Percentiles rank a stretch among this genome's conserved stretches.
These are phyloP conservation scores for Ophiostoma perfectum DNA, from an alignment of 2,329 filamentous ascomycete genomes.

Conservation along the genomic window DNA sequence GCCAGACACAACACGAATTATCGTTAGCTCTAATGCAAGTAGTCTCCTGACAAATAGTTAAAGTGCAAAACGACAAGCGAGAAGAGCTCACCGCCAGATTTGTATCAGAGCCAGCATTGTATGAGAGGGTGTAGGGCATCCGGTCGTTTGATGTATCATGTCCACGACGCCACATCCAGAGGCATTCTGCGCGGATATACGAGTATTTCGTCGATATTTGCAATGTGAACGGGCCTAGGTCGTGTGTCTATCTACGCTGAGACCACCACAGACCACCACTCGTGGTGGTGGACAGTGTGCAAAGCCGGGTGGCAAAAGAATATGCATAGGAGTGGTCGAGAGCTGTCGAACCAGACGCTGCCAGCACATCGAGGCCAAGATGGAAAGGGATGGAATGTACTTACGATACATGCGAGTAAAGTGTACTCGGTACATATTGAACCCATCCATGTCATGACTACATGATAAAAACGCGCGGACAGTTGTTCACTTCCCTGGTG, in stretches of 20 bases:
- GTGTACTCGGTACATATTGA: neutral
- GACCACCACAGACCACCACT: neutral
- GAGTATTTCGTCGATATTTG: neutral
- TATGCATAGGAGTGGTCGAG: neutral
- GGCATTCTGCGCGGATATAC: neutral
- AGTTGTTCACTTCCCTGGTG: neutral
- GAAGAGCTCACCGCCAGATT: constrained; percentile 4
- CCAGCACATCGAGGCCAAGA: neutral
- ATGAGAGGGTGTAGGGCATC: neutral
- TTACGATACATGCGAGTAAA: neutral
- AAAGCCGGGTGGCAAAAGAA: neutral
- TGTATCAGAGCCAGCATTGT: neutral
- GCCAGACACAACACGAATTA: too few species aligned
- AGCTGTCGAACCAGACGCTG: neutral
- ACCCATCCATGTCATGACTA: too few species aligned
- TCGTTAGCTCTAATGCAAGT: neutral
- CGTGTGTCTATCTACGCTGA: neutral
- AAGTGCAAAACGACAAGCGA: too few species aligned
- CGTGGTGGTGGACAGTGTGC: neutral
- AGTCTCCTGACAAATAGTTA: neutral
- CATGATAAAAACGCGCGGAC: neutral
- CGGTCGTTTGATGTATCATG: neutral
- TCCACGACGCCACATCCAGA: too few species aligned
- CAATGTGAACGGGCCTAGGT: neutral
- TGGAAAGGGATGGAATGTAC: neutral